phyloP scores from a whole-genome alignment of 2,329 filamentous ascomycete genomes.

The Aureobasidium sp. region DNA sequence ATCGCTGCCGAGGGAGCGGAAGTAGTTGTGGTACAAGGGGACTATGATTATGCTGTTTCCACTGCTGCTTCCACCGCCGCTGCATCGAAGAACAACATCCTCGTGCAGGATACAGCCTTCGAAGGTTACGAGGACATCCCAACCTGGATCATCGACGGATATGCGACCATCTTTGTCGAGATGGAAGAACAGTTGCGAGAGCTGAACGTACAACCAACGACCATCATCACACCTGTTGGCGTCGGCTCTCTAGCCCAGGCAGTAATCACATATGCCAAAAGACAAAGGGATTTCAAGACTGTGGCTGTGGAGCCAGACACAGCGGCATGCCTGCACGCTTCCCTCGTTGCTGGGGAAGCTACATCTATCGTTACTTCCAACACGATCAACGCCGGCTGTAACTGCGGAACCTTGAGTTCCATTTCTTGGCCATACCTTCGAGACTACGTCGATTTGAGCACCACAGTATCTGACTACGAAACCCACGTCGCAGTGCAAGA shows the following conservation, averaged over 20 bases:
- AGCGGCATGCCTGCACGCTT: slow-evolving; percentile 50
- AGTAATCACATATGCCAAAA: slow-evolving; percentile 56
- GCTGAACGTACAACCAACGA: slow-evolving; percentile 30
- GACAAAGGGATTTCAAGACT: slow-evolving; percentile 30
- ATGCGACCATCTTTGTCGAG: slow-evolving; percentile 63
- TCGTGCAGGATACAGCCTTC: slow-evolving; percentile 63
- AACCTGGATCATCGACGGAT: slow-evolving; percentile 68
- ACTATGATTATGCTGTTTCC: slow-evolving; percentile 56
- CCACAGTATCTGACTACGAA: slow-evolving; percentile 54
- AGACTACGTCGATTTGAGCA: slow-evolving; percentile 49
- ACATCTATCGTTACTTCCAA: slow-evolving; percentile 45
- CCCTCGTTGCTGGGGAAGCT: slow-evolving; percentile 41
- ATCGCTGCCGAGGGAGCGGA: slow-evolving; percentile 56
- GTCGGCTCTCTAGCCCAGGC: slow-evolving; percentile 66
- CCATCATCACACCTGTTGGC: slow-evolving; percentile 58
- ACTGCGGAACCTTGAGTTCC: slow-evolving; percentile 60
- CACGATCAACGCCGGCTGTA: slow-evolving; percentile 67
- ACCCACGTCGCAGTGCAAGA: slow-evolving; percentile 50
- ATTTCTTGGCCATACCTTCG: slow-evolving; percentile 55
- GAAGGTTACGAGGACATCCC: slow-evolving; percentile 59
- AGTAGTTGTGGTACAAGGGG: slow-evolving; percentile 45
- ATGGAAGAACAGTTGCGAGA: slow-evolving; percentile 51
- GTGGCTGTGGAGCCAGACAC: slow-evolving; percentile 62
- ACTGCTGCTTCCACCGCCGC: slow-evolving; percentile 19
- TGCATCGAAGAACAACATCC: slow-evolving; percentile 38